Evolutionary conservation across 148 eudicot genomes (phyloP).

Genomic region (Vaccinium macrocarpon): DNA sequence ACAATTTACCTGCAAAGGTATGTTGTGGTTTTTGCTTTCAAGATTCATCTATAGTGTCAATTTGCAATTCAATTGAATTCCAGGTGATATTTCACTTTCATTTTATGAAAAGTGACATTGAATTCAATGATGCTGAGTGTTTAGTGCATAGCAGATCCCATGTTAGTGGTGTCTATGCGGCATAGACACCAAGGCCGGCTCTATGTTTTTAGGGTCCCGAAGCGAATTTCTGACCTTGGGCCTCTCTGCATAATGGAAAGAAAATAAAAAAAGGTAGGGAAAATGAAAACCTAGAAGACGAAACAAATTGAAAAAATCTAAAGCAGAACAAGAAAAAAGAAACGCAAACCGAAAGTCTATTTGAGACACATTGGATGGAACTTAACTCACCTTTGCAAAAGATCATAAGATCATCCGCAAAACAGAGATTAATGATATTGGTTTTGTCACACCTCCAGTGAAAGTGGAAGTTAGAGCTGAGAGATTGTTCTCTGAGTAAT

Average conservation of each 20-base stretch:
- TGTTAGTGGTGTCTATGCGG: background rate
- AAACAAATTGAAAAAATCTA: background rate
- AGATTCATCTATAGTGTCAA: background rate
- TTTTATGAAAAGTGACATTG: background rate
- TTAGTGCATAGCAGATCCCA: background rate
- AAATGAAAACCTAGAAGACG: background rate
- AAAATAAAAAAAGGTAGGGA: background rate
- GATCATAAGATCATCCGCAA: too few relatives aligned
- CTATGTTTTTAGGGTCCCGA: background rate
- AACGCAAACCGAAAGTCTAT: background rate
- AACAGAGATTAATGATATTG: too few relatives aligned
- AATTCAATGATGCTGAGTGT: background rate
- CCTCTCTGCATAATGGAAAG: background rate
- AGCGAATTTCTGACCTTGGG: background rate
- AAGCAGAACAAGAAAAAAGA: background rate
- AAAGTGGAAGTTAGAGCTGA: too few relatives aligned
- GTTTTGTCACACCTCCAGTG: too few relatives aligned
- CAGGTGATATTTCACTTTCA: background rate
- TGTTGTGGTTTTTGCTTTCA: background rate
- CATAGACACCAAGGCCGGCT: background rate
- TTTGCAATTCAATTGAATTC: background rate
- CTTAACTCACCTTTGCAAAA: too few relatives aligned
- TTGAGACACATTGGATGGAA: too few relatives aligned
- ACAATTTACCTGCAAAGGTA: constrained; percentile 79
- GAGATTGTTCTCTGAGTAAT: too few relatives aligned